These are phyloP conservation scores for Penicillium sp. DNA, from an alignment of 2,329 filamentous ascomycete genomes.

Conservation along the genomic window DNA sequence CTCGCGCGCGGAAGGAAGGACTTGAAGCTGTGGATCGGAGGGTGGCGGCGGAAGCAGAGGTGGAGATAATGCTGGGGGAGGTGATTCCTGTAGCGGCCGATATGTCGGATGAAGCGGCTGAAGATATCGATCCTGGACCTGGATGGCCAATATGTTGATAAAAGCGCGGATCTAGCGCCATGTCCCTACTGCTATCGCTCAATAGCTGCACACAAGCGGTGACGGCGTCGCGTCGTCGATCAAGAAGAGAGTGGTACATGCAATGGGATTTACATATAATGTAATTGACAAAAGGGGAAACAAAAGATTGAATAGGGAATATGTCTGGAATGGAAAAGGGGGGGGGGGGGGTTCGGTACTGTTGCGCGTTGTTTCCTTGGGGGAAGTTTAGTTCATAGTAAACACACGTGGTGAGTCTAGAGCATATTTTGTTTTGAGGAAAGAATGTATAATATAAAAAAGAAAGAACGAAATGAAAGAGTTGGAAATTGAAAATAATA, in stretches of 20 bases:
- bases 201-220: constrained; percentile 41
- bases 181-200: constrained; percentile 36
- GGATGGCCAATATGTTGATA: constrained; percentile 35
- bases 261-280: constrained; percentile 24
- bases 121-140: constrained; percentile 36
- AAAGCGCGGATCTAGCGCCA: constrained; percentile 44
- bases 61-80: constrained; percentile 36
- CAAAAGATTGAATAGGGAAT: constrained; percentile 2
- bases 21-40: constrained; percentile 68
- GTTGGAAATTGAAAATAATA: background rate
- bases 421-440: constrained; percentile 4
- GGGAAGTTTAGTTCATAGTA: constrained; percentile 9
- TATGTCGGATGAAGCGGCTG: constrained; percentile 32
- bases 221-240: constrained; percentile 42
- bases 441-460: constrained; percentile 7
- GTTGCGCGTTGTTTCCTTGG: constrained; percentile 19
- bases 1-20: constrained; percentile 71
- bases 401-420: background rate
- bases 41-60: constrained; percentile 36
- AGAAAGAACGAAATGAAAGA: constrained; percentile 1
- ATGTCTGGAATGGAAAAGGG: constrained; percentile 9
- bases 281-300: constrained; percentile 10
- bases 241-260: constrained; percentile 42
- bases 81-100: constrained; percentile 38
- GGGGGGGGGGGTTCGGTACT: constrained; percentile 18